These are phyloP conservation scores for Citrus australasica DNA, from an alignment of 345 rosid genomes.

Conservation along the genomic window DNA sequence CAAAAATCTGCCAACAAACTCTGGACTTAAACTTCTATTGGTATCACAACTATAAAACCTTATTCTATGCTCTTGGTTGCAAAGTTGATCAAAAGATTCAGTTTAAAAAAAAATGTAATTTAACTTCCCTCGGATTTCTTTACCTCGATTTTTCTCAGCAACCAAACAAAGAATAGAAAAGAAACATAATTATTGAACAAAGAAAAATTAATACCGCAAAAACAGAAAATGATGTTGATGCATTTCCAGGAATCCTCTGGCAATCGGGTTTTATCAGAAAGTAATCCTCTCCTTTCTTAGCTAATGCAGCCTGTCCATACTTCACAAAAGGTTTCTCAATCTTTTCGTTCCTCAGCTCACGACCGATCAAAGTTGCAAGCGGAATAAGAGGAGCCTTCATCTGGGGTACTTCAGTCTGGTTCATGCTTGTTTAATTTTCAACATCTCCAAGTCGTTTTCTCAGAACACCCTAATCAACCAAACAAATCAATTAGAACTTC, in stretches of 20 bases:
- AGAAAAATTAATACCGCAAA: constrained; percentile 63
- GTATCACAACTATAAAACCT: not conserved
- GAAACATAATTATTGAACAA: not conserved
- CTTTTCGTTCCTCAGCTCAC: constrained; percentile 84
- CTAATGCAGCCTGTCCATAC: constrained; percentile 96
- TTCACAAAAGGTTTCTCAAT: constrained; percentile 81
- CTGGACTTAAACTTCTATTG: constrained; percentile 12
- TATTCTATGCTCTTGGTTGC: not conserved
- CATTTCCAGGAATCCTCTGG: constrained; percentile 73
- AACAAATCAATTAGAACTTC: not conserved
- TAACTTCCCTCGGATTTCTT: not conserved
- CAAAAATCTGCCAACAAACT: constrained; percentile 63
- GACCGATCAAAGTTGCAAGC: constrained; percentile 87
- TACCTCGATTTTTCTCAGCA: not conserved
- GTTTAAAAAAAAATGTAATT: not conserved
- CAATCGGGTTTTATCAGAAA: constrained; percentile 78
- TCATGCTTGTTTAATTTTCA: constrained; percentile 58
- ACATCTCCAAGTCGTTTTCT: constrained; percentile 35
- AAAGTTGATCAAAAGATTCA: not conserved
- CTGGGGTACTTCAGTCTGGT: constrained; percentile 57
- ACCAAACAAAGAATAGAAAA: not conserved
- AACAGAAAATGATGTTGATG: constrained; percentile 83
- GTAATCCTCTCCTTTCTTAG: constrained; percentile 98
- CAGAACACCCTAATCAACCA: constrained; percentile 6
- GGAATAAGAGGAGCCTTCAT: constrained; percentile 80